Conservation (phyloP, 108 stramenopile species). For the Cylindrotheca closterium region DNA sequence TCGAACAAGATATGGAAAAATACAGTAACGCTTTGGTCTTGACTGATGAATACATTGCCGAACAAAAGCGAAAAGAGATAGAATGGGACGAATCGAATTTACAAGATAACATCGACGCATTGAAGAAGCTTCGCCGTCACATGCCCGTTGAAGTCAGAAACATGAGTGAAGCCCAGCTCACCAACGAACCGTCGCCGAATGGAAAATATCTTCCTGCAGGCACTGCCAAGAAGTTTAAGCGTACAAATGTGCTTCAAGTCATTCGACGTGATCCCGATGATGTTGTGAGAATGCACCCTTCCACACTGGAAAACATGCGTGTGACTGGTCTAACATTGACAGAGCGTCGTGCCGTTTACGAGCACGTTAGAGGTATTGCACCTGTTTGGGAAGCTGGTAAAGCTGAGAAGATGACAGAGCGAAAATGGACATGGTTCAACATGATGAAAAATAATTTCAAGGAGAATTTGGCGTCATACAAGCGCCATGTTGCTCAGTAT, state of each 20-base stretch:
- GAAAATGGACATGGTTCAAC: conserved; percentile 56
- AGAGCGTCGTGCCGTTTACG: conserved; percentile 55
- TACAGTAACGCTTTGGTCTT: conserved; percentile 49
- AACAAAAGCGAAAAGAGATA: conserved; percentile 47
- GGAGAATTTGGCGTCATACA: conserved; percentile 44
- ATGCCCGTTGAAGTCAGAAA: conserved; percentile 60
- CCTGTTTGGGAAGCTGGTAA: conserved; percentile 51
- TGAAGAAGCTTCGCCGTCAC: conserved; percentile 51
- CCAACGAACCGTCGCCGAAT: conserved; percentile 43
- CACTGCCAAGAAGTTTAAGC: conserved; percentile 62
- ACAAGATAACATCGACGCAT: conserved; percentile 42
- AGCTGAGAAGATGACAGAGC: conserved; percentile 59
- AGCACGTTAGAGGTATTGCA: conserved; percentile 40
- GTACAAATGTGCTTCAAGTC: conserved; percentile 54
- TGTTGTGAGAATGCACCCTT: conserved; percentile 55
- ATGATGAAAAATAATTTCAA: conserved; percentile 73
- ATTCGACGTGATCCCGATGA: conserved; percentile 53
- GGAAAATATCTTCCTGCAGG: conserved; percentile 47
- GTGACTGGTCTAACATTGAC: conserved; percentile 62
- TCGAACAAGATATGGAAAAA: conserved; percentile 68
- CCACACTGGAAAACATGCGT: conserved; percentile 62
- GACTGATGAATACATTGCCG: conserved; percentile 55
- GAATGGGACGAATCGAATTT: conserved; percentile 55
- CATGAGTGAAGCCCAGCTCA: conserved; percentile 56
- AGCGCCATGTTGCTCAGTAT: conserved; percentile 51